These are phyloP conservation scores for Seiridium unicorne DNA, from an alignment of 2,329 filamentous ascomycete genomes.

Conservation along the genomic window DNA sequence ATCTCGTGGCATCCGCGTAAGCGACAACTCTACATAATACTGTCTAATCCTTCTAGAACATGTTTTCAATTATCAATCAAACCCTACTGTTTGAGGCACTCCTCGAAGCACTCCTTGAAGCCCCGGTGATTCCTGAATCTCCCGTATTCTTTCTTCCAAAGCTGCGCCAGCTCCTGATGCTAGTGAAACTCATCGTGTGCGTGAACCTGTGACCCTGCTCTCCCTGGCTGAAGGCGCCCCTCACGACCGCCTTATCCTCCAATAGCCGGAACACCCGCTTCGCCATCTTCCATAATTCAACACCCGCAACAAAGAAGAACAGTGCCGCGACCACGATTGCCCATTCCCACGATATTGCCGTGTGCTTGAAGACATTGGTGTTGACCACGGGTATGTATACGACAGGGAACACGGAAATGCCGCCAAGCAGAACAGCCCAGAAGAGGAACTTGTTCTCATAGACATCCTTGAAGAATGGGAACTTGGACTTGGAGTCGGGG, in stretches of 20 bases:
- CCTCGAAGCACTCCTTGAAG: background rate
- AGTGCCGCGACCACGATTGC: slow-evolving; percentile 62
- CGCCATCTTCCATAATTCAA: slow-evolving; percentile 70
- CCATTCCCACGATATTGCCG: slow-evolving; percentile 71
- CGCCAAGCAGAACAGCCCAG: slow-evolving; percentile 60
- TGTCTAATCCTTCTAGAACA: too few relatives aligned
- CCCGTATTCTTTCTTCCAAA: slow-evolving; percentile 28
- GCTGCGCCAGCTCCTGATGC: slow-evolving; percentile 41
- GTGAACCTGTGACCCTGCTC: slow-evolving; percentile 41
- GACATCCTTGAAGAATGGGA: slow-evolving; percentile 57
- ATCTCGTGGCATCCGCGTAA: too few relatives aligned
- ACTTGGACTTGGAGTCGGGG: slow-evolving; percentile 45
- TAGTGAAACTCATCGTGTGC: slow-evolving; percentile 51
- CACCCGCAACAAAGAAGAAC: slow-evolving; percentile 61
- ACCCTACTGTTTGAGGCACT: background rate
- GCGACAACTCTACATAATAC: too few relatives aligned
- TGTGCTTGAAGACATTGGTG: slow-evolving; percentile 66
- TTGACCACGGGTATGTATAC: slow-evolving; percentile 70
- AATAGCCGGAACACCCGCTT: slow-evolving; percentile 59
- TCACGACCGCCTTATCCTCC: slow-evolving; percentile 49
- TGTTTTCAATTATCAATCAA: too few relatives aligned
- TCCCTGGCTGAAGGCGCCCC: slow-evolving; percentile 52
- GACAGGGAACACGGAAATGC: slow-evolving; percentile 59
- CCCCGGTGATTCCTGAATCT: slow-evolving; percentile 9
- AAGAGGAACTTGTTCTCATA: slow-evolving; percentile 69